These are phyloP conservation scores for Xylariaceae sp. DNA, from an alignment of 2,329 filamentous ascomycete species.

Conservation along the genomic window DNA sequence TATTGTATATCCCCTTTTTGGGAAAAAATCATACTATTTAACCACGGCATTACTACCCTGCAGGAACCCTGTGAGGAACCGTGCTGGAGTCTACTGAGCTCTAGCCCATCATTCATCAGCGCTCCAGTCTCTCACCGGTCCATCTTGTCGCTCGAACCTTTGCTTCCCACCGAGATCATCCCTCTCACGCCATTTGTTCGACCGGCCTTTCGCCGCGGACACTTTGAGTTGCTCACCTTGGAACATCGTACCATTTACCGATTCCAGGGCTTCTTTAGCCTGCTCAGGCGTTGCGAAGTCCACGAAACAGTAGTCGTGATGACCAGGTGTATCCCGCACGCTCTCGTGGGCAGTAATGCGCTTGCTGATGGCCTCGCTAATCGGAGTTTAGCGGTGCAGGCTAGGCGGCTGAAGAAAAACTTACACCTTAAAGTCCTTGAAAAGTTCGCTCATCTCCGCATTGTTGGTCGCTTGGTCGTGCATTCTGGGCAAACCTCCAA, in stretches of 20 bases:
- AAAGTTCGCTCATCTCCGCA: conserved; percentile 52
- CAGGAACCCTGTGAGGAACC: too few relatives aligned
- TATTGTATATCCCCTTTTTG: too few relatives aligned
- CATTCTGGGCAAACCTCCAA: conserved; percentile 58
- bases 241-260: conserved; percentile 45
- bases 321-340: conserved; percentile 56
- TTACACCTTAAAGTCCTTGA: conserved; percentile 53
- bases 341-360: conserved; percentile 64
- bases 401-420: conserved; percentile 21
- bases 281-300: conserved; percentile 63
- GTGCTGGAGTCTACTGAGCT: too few relatives aligned
- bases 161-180: conserved; percentile 25
- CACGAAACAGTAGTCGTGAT: conserved; percentile 71
- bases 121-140: conserved; percentile 9
- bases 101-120: conserved; percentile 5
- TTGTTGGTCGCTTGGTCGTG: conserved; percentile 54
- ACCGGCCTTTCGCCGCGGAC: conserved; percentile 32
- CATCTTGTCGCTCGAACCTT: conserved; percentile 7
- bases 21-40: too few relatives aligned
- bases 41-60: too few relatives aligned
- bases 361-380: conserved; percentile 50
- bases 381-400: conserved; percentile 14
- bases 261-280: conserved; percentile 55
- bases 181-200: conserved; percentile 34
- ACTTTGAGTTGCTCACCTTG: conserved; percentile 35